Percentiles rank a stretch among this genome's conserved stretches.
Conservation (phyloP, 352 stramenopile genomes). For the Pythium plurisporium region DNA sequence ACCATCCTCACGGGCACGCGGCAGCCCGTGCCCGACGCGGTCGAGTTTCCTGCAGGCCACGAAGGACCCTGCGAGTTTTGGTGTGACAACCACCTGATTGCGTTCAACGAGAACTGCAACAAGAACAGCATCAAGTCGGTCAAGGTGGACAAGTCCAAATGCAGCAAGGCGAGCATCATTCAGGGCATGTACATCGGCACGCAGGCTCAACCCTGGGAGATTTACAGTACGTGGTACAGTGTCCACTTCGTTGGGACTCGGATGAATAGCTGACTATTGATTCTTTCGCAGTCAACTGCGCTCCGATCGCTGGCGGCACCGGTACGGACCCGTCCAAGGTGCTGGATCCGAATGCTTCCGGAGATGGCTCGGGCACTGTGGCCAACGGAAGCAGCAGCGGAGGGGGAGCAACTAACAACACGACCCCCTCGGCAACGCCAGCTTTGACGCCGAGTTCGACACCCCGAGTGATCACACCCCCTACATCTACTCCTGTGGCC, state of each 20-base stretch:
- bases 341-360: not conserved
- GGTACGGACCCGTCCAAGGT: not conserved
- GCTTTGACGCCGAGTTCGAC: too few species aligned
- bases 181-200: conserved; percentile 17
- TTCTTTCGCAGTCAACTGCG: conserved; percentile 2
- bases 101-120: conserved; percentile 13
- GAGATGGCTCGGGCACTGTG: not conserved
- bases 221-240: conserved; percentile 22
- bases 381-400: too few species aligned
- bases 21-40: conserved; percentile 10
- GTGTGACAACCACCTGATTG: conserved; percentile 15
- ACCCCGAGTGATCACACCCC: too few species aligned
- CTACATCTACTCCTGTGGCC: not conserved
- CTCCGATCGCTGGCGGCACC: not conserved
- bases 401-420: too few species aligned
- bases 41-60: conserved; percentile 9
- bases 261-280: too few species aligned
- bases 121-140: conserved; percentile 15
- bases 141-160: conserved; percentile 15
- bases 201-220: conserved; percentile 8
- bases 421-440: too few species aligned
- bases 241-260: too few species aligned
- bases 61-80: conserved; percentile 11
- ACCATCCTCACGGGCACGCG: conserved; percentile 9
- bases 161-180: conserved; percentile 9